Evolutionary conservation across 371 early-diverging fungal species (phyloP).

Genomic region (Mortierella sp.): DNA sequence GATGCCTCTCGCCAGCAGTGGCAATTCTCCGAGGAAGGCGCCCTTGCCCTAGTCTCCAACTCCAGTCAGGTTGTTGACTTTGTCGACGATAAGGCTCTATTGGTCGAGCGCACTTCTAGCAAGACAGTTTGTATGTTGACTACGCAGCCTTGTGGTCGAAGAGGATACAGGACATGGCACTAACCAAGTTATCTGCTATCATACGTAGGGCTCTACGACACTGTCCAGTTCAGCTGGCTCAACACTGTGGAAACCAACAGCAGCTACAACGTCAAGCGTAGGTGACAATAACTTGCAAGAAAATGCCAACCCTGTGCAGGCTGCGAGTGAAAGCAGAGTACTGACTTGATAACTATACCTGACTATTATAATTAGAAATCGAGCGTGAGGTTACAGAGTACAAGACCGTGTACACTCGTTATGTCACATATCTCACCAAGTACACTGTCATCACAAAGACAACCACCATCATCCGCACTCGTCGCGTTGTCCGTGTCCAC

Average conservation of each 20-base stretch:
- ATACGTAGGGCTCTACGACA: constrained; percentile 22
- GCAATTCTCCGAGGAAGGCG: constrained; percentile 46
- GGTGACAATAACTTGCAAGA: background rate
- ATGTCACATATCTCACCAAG: constrained; percentile 37
- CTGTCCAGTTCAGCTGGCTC: constrained; percentile 33
- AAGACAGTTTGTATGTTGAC: constrained; percentile 28
- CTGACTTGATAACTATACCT: no score
- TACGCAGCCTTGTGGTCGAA: background rate
- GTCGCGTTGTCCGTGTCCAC: constrained; percentile 45
- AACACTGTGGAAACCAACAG: constrained; percentile 20
- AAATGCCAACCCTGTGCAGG: no score
- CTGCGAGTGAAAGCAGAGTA: no score
- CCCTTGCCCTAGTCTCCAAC: constrained; percentile 36
- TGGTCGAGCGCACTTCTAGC: constrained; percentile 45
- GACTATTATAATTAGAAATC: no score
- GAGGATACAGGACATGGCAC: background rate
- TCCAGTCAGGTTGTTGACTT: constrained; percentile 42
- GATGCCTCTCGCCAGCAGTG: constrained; percentile 43
- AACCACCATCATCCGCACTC: constrained; percentile 27
- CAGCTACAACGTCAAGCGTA: constrained; percentile 12
- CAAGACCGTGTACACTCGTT: constrained; percentile 50
- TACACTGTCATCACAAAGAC: constrained; percentile 34
- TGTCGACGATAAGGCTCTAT: constrained; percentile 35
- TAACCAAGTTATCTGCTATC: background rate
- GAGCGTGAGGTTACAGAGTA: constrained; percentile 43